A percentile compares a stretch with the other conserved stretches of the same genome.
Evolutionary conservation across 345 rosid genomes (phyloP).

Genomic region (Aquilaria malaccensis): DNA sequence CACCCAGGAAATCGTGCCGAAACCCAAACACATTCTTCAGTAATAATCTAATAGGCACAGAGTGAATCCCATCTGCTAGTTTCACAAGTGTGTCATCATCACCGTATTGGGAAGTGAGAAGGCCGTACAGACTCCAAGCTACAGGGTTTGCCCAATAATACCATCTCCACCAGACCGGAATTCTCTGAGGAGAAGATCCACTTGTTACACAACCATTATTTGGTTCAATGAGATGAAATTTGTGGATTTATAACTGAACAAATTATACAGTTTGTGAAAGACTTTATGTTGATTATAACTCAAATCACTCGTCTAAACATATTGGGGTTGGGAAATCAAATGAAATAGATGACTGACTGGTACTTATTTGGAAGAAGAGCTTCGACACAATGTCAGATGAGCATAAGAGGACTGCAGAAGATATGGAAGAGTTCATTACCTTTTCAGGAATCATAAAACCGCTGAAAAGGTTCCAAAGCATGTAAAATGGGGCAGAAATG

Average conservation of each 20-base stretch:
- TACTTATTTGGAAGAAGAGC: no score
- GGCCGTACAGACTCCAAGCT: slow-evolving; percentile 91
- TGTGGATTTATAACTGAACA: no score
- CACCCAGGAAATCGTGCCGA: slow-evolving; percentile 67
- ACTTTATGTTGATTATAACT: no score
- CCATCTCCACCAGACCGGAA: slow-evolving; percentile 99
- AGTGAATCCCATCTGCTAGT: slow-evolving; percentile 46
- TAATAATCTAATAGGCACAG: slow-evolving; percentile 43
- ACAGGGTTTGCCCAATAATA: slow-evolving; percentile 98
- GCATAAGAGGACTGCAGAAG: no score
- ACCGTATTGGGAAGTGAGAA: slow-evolving; percentile 75
- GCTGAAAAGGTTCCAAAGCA: slow-evolving; percentile 99
- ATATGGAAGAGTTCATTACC: slow-evolving; percentile 33
- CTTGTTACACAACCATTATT: no score
- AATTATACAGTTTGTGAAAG: no score
- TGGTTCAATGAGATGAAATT: no score
- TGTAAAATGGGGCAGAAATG: slow-evolving; percentile 86
- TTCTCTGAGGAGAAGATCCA: slow-evolving; percentile 47
- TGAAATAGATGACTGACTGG: no score
- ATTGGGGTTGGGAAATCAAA: no score
- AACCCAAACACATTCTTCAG: slow-evolving; percentile 58
- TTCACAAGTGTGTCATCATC: slow-evolving; percentile 42
- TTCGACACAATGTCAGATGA: no score
- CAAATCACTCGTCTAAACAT: no score
- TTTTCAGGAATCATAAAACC: slow-evolving; percentile 94